Conservation (phyloP, 306 rosid species). For the Quercus aquifolioides region DNA sequence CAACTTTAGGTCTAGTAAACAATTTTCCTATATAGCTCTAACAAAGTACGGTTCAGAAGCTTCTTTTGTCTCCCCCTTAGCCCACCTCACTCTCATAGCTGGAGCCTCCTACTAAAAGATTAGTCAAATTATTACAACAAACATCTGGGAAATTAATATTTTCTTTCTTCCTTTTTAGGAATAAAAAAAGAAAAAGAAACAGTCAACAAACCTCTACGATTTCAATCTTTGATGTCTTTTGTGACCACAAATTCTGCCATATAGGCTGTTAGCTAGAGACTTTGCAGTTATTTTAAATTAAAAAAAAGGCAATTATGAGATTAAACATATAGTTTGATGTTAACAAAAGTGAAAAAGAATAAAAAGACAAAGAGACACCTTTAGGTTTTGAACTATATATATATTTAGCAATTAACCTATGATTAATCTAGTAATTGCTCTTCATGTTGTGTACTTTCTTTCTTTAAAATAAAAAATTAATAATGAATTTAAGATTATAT, state of each 20-base stretch:
- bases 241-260: slow-evolving; percentile 12
- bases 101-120: slow-evolving; percentile 18
- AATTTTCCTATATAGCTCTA: slow-evolving; percentile 19
- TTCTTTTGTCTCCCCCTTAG: slow-evolving; percentile 54
- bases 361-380: not conserved
- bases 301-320: slow-evolving; percentile 14
- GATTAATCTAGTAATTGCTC: not conserved
- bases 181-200: slow-evolving; percentile 32
- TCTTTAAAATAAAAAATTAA: not conserved
- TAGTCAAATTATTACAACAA: slow-evolving; percentile 20
- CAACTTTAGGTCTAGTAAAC: slow-evolving; percentile 38
- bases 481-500: not conserved
- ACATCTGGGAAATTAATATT: slow-evolving; percentile 15
- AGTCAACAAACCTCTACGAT: not conserved
- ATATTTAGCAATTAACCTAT: not conserved
- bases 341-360: not conserved
- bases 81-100: not conserved
- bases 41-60: slow-evolving; percentile 54
- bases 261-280: slow-evolving; percentile 18
- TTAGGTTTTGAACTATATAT: not conserved
- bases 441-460: not conserved
- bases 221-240: slow-evolving; percentile 23
- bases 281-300: not conserved
- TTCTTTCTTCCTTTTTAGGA: slow-evolving; percentile 22
- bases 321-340: slow-evolving; percentile 1